phyloP scores from a whole-genome alignment of 345 rosid genomes.

The Linum tenue region DNA sequence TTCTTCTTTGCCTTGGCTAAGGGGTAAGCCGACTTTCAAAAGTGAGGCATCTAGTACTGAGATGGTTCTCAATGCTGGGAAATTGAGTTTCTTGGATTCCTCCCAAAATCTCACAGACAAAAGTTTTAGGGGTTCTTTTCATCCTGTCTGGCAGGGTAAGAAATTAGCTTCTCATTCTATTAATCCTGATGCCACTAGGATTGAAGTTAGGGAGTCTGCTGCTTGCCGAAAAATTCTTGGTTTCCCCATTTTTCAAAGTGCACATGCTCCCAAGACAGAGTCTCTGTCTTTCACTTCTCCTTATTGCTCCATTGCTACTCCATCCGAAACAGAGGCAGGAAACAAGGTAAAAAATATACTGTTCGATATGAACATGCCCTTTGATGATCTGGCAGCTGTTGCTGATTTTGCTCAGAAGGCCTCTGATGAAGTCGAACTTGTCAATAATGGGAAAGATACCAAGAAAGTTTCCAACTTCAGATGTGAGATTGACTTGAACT shows the following conservation, averaged over 20 bases:
- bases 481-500: slow-evolving; percentile 63
- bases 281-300: slow-evolving; percentile 31
- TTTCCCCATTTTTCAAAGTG: slow-evolving; percentile 36
- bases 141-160: slow-evolving; percentile 25
- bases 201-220: slow-evolving; percentile 25
- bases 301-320: slow-evolving; percentile 22
- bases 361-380: slow-evolving; percentile 79
- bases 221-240: slow-evolving; percentile 49
- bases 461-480: slow-evolving; percentile 27
- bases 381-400: slow-evolving; percentile 31
- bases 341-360: slow-evolving; percentile 32
- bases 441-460: slow-evolving; percentile 30
- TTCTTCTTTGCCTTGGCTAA: slow-evolving; percentile 58
- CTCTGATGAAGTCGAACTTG: slow-evolving; percentile 25
- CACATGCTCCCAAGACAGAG: slow-evolving; percentile 26
- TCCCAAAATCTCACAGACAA: slow-evolving; percentile 30
- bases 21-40: slow-evolving; percentile 31
- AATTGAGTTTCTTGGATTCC: slow-evolving; percentile 26
- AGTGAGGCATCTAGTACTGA: slow-evolving; percentile 27
- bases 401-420: slow-evolving; percentile 29
- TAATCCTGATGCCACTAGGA: slow-evolving; percentile 25
- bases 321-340: slow-evolving; percentile 29
- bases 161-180: slow-evolving; percentile 35
- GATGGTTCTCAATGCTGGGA: slow-evolving; percentile 35
- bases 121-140: slow-evolving; percentile 20